Evolutionary conservation across 2,329 filamentous ascomycete genomes (phyloP).

Genomic region (Fusarium sp.): DNA sequence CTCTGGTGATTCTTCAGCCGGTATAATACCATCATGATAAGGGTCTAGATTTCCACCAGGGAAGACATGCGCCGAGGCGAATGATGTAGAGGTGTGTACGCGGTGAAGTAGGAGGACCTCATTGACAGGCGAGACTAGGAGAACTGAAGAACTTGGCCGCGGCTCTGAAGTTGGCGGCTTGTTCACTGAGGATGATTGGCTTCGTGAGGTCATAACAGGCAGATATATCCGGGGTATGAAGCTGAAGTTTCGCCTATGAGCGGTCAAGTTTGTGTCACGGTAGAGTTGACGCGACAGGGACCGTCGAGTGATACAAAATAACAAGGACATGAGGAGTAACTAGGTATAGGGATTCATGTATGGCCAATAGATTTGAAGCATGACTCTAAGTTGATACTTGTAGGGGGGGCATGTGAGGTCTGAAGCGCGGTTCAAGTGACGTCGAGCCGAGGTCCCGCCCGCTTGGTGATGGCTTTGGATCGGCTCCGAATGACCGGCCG

Average conservation of each 20-base stretch:
- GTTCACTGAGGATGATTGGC: conserved; percentile 11
- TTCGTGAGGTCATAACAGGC: conserved; percentile 23
- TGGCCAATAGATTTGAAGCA: conserved; percentile 1
- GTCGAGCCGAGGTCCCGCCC: conserved; percentile 40
- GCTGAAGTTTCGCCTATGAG: conserved; percentile 17
- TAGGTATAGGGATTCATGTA: neutral
- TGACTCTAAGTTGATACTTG: neutral
- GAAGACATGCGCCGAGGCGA: conserved; percentile 93
- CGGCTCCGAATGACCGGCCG: conserved; percentile 21
- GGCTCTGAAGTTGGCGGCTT: conserved; percentile 52
- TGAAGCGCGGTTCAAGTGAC: conserved; percentile 17
- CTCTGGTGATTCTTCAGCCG: conserved; percentile 54
- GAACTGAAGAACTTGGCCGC: conserved; percentile 76
- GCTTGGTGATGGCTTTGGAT: conserved; percentile 15
- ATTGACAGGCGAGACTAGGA: conserved; percentile 86
- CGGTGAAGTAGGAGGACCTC: conserved; percentile 88
- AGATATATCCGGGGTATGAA: neutral
- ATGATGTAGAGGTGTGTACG: conserved; percentile 81
- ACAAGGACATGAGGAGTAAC: conserved; percentile 21
- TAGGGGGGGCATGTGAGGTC: conserved; percentile 25
- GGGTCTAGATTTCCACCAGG: conserved; percentile 86
- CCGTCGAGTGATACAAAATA: conserved; percentile 21
- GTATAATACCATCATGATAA: conserved; percentile 74
- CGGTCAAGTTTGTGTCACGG: neutral
- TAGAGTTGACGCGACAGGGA: conserved; percentile 10